phyloP scores from a whole-genome alignment of 768 basidiomycete species.

The Rhodotorula paludigena region DNA sequence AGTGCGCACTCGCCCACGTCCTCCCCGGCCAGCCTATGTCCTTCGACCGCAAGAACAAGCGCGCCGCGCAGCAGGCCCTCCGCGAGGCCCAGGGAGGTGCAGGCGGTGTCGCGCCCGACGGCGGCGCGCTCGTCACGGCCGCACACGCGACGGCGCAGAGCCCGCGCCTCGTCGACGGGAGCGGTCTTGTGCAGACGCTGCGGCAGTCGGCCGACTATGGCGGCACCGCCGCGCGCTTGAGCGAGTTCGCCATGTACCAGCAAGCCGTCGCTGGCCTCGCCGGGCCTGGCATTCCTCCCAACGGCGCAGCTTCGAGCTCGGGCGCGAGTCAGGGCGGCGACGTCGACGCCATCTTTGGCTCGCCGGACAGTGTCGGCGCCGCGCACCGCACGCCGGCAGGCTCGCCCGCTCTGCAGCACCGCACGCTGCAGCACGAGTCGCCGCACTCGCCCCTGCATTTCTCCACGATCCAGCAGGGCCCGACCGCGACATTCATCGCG shows the following conservation, averaged over 20 bases:
- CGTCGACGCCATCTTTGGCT: conserved; percentile 28
- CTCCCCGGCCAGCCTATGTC: conserved; percentile 88
- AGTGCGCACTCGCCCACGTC: conserved; percentile 87
- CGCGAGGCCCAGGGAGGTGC: conserved; percentile 31
- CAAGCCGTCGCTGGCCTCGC: conserved; percentile 7
- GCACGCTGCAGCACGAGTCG: conserved; percentile 4
- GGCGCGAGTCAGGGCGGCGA: conserved; percentile 29
- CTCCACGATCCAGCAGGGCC: conserved; percentile 16
- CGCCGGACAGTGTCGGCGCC: conserved; percentile 31
- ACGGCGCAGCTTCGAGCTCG: conserved; percentile 19
- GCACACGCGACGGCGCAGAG: conserved; percentile 8
- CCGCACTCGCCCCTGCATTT: conserved; percentile 22
- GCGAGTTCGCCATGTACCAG: background rate
- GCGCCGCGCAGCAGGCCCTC: conserved; percentile 45
- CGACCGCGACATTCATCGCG: conserved; percentile 10
- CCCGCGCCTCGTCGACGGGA: background rate
- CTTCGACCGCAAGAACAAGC: conserved; percentile 95
- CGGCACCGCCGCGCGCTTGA: background rate
- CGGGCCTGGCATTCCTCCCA: background rate
- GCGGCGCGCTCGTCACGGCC: conserved; percentile 5
- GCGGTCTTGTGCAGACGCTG: conserved; percentile 17
- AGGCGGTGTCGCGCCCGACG: background rate
- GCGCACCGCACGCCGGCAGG: conserved; percentile 17
- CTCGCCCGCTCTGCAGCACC: conserved; percentile 13
- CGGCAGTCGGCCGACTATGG: conserved; percentile 18